Percentiles rank a stretch among this genome's conserved stretches.
phyloP scores from a whole-genome alignment of 257 asterid species.

The Forsythia viridissima region DNA sequence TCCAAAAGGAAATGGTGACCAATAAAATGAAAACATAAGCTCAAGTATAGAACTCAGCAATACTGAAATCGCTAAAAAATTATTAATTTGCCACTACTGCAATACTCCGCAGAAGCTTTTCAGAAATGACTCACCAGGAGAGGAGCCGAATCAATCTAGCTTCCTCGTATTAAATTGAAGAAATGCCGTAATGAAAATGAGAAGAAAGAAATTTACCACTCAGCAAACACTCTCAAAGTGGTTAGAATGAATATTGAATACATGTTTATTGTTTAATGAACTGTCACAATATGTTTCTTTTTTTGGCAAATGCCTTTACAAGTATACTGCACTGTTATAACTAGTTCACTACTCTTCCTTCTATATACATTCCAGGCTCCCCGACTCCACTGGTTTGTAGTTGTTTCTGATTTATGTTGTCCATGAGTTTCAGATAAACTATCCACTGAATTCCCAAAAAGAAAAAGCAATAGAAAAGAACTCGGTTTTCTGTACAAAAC shows the following conservation, averaged over 20 bases:
- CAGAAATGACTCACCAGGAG: too few relatives aligned
- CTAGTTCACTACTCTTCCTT: conserved; percentile 31
- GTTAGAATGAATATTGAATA: too few relatives aligned
- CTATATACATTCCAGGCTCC: conserved; percentile 49
- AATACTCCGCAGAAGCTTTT: too few relatives aligned
- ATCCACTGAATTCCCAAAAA: background rate
- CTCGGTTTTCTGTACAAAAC: conserved; percentile 46
- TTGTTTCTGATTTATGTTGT: conserved; percentile 31
- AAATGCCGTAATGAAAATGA: too few relatives aligned
- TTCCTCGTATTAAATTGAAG: too few relatives aligned
- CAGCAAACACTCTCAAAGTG: background rate
- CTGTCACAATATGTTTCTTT: background rate
- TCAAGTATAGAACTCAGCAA: too few relatives aligned
- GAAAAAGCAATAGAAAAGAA: conserved; percentile 7
- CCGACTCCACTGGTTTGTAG: conserved; percentile 14
- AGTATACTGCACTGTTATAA: background rate
- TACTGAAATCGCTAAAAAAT: too few relatives aligned
- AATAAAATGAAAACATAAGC: too few relatives aligned
- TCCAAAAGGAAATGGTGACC: too few relatives aligned
- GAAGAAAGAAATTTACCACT: too few relatives aligned
- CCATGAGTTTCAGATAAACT: conserved; percentile 12
- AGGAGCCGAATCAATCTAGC: too few relatives aligned
- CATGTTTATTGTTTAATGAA: background rate
- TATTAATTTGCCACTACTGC: too few relatives aligned
- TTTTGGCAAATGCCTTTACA: conserved; percentile 31